A percentile compares a stretch with the other conserved stretches of the same genome.
Conservation (phyloP, 495 filamentous ascomycete genomes). For the Penicillium ucsense region DNA sequence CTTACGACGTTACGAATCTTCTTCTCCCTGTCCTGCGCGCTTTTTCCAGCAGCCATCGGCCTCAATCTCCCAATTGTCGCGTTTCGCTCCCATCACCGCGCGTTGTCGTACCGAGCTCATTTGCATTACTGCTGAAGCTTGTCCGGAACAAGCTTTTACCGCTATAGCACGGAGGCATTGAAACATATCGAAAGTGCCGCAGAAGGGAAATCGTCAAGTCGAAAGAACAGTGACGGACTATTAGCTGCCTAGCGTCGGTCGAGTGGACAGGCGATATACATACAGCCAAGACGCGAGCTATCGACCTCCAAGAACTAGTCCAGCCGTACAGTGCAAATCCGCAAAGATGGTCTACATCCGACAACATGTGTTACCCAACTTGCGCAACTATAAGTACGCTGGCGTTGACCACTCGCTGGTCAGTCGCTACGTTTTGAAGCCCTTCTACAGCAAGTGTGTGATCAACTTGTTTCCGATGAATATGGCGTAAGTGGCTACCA, state of each 20-base stretch:
- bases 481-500: constrained; percentile 66
- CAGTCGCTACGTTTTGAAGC: constrained; percentile 88
- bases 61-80: not conserved
- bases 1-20: not conserved
- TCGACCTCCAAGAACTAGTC: too few species aligned
- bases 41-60: not conserved
- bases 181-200: too few species aligned
- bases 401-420: constrained; percentile 80
- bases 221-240: too few species aligned
- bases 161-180: too few species aligned
- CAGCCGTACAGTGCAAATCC: not conserved
- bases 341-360: constrained; percentile 76
- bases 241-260: too few species aligned
- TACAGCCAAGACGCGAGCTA: too few species aligned
- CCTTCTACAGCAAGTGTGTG: constrained; percentile 91
- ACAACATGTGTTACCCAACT: constrained; percentile 75
- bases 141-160: not conserved
- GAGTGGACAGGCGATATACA: too few species aligned
- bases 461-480: constrained; percentile 89
- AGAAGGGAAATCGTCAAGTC: too few species aligned
- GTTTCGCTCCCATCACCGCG: not conserved
- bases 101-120: not conserved
- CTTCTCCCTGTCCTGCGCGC: not conserved
- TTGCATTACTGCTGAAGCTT: not conserved
- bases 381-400: constrained; percentile 87